Base-by-base conservation (phyloP, 345 rosid species). In the Tarenaya hassleriana region DNA sequence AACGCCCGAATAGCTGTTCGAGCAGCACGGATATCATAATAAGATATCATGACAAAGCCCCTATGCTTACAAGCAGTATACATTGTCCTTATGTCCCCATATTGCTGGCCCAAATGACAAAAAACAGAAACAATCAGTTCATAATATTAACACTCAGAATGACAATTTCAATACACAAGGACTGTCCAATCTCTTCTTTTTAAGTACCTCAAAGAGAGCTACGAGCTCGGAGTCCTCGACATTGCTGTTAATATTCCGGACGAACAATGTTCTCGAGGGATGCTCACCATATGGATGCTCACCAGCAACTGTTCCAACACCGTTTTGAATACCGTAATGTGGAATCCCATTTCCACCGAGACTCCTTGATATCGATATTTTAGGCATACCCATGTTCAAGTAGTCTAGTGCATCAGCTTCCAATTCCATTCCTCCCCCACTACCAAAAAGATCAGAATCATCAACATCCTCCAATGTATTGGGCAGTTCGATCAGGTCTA, bases 11-110 rank as follows among this genome's bases (percentile, higher is more conserved):
- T 77, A 55, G 95, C 95, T 58, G 75, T 74, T 56, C 95, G 81
- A 42, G 95, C 95, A 67, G 86, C 56, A 63, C 95, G 95, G 35
- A 85, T 85, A 68, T 85, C 95, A 61, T 82, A 85, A 46, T 85
- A 85, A 14, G 95, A 85, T 66, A 85, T 85, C 95, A 85, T 85
- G 55, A 85, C 95, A 50, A 85, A 85, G 13, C 95, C 95, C 68
- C 95, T 69, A 52, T 85, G 95, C 66, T 85, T 85, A 60, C 95
- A 85, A 33, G 89, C 80, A 18, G 95, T 82, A 62, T 85, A 85
- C 11, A 85, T 67, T 55, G 89, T 82, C 62, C 95, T 79, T 32
- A 85, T 85, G 55, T 85, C 87, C 29, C 95, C 95, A 55, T 66
- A 82, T 82, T 85, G 87, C 95, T 85, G 67, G 69, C 29, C 66